Evolutionary conservation across 306 rosid species (phyloP).

Genomic region (Acacia confusa): DNA sequence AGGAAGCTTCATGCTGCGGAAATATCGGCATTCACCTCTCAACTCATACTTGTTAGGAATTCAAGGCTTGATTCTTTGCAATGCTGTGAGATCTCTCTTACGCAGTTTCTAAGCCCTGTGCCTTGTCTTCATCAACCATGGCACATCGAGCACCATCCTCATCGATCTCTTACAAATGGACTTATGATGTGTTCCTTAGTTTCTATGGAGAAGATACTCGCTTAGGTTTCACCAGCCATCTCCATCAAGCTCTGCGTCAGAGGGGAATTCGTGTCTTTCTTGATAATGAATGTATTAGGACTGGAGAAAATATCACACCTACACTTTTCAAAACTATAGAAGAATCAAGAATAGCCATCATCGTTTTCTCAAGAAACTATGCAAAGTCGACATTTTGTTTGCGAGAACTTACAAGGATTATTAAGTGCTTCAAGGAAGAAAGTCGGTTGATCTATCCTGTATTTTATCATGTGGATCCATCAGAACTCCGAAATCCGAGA

Average conservation of each 20-base stretch:
- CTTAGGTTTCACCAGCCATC: neutral
- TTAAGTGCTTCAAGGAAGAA: neutral
- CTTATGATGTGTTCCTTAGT: neutral
- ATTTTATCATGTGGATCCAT: neutral
- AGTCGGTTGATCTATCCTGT: neutral
- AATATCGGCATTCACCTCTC: no score
- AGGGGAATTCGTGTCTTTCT: neutral
- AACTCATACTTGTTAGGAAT: no score
- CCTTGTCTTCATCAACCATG: neutral
- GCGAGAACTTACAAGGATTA: neutral
- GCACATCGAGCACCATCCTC: neutral
- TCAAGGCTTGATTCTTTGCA: neutral
- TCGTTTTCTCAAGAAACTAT: neutral
- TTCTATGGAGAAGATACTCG: neutral
- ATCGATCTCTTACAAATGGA: neutral
- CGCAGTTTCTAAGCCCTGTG: no score
- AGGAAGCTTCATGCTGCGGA: no score
- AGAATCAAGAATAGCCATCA: neutral
- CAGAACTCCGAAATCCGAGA: neutral
- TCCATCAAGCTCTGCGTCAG: conserved; percentile 28
- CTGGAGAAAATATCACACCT: neutral
- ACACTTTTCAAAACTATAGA: neutral
- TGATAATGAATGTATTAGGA: neutral
- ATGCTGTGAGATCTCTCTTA: neutral
- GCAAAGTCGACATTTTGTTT: neutral